Conservation (phyloP, 768 basidiomycete genomes). For the Podaxis sp. region DNA sequence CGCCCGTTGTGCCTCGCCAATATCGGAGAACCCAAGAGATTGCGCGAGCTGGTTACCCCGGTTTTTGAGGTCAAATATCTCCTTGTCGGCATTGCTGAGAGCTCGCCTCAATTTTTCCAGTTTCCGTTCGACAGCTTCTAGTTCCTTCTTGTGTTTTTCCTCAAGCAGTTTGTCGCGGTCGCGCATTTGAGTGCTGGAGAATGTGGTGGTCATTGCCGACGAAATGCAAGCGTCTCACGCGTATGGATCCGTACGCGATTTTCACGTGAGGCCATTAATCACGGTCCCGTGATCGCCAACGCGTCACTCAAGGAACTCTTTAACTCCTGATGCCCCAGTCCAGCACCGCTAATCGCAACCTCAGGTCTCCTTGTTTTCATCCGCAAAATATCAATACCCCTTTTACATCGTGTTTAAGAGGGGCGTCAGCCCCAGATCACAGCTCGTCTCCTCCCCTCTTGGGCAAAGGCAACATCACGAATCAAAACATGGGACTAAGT, state of each 20-base stretch:
- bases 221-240: neutral
- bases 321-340: neutral
- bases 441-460: neutral
- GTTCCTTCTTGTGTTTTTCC: slow-evolving; percentile 28
- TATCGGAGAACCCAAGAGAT: slow-evolving; percentile 41
- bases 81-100: slow-evolving; percentile 29
- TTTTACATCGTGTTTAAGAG: no score
- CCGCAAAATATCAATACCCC: no score
- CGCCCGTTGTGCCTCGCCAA: slow-evolving; percentile 40
- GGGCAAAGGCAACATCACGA: neutral
- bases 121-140: slow-evolving; percentile 23
- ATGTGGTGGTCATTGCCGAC: slow-evolving; percentile 16
- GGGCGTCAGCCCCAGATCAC: no score
- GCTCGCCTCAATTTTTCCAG: slow-evolving; percentile 27
- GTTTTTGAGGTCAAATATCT: slow-evolving; percentile 36
- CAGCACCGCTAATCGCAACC: neutral
- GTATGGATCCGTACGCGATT: neutral
- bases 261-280: neutral
- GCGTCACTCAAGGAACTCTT: neutral
- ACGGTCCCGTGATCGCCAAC: neutral
- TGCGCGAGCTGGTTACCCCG: slow-evolving; percentile 37
- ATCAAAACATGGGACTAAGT: neutral
- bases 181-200: slow-evolving; percentile 28
- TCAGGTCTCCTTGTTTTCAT: no score
- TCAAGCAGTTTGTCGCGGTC: slow-evolving; percentile 32